Percentiles rank a stretch among this genome's conserved stretches.
Evolutionary conservation across 495 filamentous ascomycete genomes (phyloP).

Genomic region (Cladorrhinum samala): DNA sequence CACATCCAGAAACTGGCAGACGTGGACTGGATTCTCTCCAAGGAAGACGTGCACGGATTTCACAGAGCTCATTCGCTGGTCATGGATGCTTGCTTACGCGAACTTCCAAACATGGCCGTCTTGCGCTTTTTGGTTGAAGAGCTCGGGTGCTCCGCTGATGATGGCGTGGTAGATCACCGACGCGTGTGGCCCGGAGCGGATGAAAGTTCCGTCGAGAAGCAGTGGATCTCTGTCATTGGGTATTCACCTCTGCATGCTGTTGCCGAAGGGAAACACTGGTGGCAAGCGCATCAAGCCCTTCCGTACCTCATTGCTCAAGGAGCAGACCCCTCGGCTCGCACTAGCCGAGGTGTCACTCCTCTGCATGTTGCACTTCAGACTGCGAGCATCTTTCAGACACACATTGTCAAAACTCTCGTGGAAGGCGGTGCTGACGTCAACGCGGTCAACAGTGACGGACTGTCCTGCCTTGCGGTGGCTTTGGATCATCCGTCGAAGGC

Average conservation of each 20-base stretch:
- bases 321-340: constrained; percentile 33
- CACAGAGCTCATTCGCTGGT: constrained; percentile 29
- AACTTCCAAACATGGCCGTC: constrained; percentile 37
- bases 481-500: not conserved
- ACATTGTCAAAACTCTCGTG: constrained; percentile 9
- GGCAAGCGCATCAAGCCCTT: constrained; percentile 37
- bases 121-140: constrained; percentile 38
- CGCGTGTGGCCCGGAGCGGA: too few relatives aligned
- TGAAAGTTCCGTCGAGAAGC: not conserved
- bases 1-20: too few relatives aligned
- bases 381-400: constrained; percentile 16
- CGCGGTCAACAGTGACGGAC: not conserved
- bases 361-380: constrained; percentile 31
- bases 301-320: constrained; percentile 37
- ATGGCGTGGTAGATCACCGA: too few relatives aligned
- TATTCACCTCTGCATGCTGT: constrained; percentile 34
- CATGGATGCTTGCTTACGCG: constrained; percentile 24
- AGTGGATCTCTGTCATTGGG: not conserved
- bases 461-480: constrained; percentile 1
- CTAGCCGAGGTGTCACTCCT: constrained; percentile 34
- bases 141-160: constrained; percentile 23
- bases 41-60: not conserved
- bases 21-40: not conserved
- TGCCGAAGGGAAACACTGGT: constrained; percentile 35
- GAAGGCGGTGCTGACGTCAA: constrained; percentile 10